These are phyloP conservation scores for Coemansia sp. DNA, from an alignment of 192 early-diverging fungal genomes.

Conservation along the genomic window DNA sequence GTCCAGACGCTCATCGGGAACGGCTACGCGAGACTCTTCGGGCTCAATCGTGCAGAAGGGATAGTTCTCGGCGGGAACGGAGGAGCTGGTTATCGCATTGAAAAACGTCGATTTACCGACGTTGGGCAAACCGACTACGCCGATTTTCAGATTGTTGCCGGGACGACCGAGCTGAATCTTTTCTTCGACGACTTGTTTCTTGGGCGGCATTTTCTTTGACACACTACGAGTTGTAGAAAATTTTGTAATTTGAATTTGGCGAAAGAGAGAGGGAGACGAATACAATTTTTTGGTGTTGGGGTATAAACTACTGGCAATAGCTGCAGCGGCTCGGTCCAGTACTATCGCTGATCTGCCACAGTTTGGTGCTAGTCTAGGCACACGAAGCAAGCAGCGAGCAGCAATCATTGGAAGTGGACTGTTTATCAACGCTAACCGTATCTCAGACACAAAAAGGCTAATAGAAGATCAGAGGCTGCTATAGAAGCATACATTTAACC, in stretches of 20 bases:
- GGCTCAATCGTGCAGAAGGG: constrained; percentile 99
- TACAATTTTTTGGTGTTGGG: not conserved
- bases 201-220: constrained; percentile 69
- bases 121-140: constrained; percentile 97
- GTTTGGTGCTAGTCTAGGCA: not conserved
- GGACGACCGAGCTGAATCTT: constrained; percentile 79
- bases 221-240: not conserved
- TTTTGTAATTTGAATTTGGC: constrained; percentile 1
- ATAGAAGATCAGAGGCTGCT: too few species aligned
- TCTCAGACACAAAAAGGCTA: not conserved
- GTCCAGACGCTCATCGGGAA: constrained; percentile 89
- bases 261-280: not conserved
- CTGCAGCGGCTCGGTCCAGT: not conserved
- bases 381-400: constrained; percentile 3
- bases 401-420: not conserved
- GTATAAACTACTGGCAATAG: not conserved
- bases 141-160: constrained; percentile 88
- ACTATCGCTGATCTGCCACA: not conserved
- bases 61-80: constrained; percentile 86
- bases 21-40: constrained; percentile 84
- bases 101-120: constrained; percentile 92
- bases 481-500: too few species aligned
- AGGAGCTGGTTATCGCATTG: constrained; percentile 76
- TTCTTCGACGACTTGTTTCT: constrained; percentile 76
- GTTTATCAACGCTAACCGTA: not conserved